phyloP scores from a whole-genome alignment of 2,329 filamentous ascomycete species.

The Aspergillus persii region DNA sequence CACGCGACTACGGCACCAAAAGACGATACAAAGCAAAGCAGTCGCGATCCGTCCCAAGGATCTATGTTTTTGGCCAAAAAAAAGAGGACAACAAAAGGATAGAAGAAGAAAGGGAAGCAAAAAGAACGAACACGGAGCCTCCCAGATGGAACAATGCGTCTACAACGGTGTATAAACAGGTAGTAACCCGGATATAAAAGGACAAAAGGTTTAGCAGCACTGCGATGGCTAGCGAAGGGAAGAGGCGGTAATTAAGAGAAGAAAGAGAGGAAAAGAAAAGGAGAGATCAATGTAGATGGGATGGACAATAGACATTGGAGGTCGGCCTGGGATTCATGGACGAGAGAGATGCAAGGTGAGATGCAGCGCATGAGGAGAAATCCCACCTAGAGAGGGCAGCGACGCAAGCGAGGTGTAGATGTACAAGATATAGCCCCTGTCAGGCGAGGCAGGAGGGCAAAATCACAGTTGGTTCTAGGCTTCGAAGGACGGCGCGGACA shows the following conservation, averaged over 20 bases:
- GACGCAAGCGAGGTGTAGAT: neutral
- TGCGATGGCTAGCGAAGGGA: slow-evolving; percentile 13
- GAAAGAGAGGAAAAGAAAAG: slow-evolving; percentile 12
- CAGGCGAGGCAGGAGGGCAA: slow-evolving; percentile 6
- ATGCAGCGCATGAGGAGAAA: slow-evolving; percentile 12
- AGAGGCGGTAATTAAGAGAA: slow-evolving; percentile 9
- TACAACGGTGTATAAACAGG: slow-evolving; percentile 26
- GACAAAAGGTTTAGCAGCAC: slow-evolving; percentile 14
- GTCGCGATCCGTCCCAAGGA: slow-evolving; percentile 2
- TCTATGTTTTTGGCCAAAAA: slow-evolving; percentile 4
- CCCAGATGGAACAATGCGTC: slow-evolving; percentile 30
- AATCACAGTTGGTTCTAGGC: slow-evolving; percentile 16
- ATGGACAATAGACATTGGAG: slow-evolving; percentile 26
- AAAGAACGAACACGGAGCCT: slow-evolving; percentile 29
- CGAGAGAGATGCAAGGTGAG: neutral
- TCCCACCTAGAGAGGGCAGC: neutral
- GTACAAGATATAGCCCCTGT: neutral
- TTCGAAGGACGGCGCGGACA: slow-evolving; percentile 6
- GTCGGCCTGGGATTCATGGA: slow-evolving; percentile 8
- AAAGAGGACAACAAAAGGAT: slow-evolving; percentile 12
- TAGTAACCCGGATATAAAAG: slow-evolving; percentile 20
- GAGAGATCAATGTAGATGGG: slow-evolving; percentile 15
- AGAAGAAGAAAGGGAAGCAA: slow-evolving; percentile 11
- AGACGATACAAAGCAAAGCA: slow-evolving; percentile 8
- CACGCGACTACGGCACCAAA: slow-evolving; percentile 14